Conservation (phyloP, 2,329 filamentous ascomycete genomes). For the Neonectria ditissima region DNA sequence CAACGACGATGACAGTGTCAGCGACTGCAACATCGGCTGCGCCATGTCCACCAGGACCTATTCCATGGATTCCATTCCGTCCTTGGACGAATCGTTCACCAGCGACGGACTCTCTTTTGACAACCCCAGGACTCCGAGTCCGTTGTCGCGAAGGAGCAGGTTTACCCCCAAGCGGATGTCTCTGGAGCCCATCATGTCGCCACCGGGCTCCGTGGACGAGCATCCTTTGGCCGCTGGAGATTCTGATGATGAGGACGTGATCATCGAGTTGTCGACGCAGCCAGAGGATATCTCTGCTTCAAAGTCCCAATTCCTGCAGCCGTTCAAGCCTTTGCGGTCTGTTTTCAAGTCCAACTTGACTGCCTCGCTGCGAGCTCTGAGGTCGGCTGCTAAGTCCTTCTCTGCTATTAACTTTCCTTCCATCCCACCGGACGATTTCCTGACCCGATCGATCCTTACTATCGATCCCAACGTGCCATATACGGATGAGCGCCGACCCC, state of each 20-base stretch:
- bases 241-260: conserved; percentile 54
- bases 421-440: conserved; percentile 74
- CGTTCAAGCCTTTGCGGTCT: conserved; percentile 63
- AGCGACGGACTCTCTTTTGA: conserved; percentile 62
- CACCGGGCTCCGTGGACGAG: conserved; percentile 62
- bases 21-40: conserved; percentile 66
- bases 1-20: conserved; percentile 61
- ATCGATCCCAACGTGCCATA: conserved; percentile 75
- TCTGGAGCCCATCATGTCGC: conserved; percentile 67
- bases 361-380: conserved; percentile 72
- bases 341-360: conserved; percentile 78
- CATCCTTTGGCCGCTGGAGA: conserved; percentile 60
- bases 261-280: conserved; percentile 61
- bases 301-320: conserved; percentile 51
- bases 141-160: conserved; percentile 46
- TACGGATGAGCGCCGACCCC: conserved; percentile 74
- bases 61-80: conserved; percentile 72
- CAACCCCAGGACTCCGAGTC: conserved; percentile 58
- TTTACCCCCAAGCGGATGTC: conserved; percentile 59
- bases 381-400: conserved; percentile 73
- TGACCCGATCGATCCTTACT: conserved; percentile 75
- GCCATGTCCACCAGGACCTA: conserved; percentile 66
- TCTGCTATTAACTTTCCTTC: conserved; percentile 72
- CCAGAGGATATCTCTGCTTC: conserved; percentile 49
- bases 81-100: conserved; percentile 66